Evolutionary conservation across 148 eudicot genomes (phyloP), one percentile per base, ranked within the genome.

Genomic region (Amaranthus hypochondriacus): DNA sequence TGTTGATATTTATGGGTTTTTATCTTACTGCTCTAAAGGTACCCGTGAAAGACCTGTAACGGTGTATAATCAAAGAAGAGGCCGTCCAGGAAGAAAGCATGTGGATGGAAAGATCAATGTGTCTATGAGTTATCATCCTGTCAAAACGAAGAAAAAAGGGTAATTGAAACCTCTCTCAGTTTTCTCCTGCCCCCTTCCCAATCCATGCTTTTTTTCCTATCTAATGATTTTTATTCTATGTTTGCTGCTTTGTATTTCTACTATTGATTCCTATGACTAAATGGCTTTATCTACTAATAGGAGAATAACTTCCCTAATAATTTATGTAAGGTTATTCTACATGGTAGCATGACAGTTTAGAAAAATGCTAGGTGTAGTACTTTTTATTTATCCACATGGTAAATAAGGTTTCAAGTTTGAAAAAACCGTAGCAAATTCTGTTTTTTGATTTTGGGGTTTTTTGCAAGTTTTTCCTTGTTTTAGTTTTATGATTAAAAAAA

Each of bases 121-220:
- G 59, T 56, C 73, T 60, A 53, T 72, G 12, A 80, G 77, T 49
- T 74, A 73, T 14, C 79, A 75, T 42, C 63, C 73, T 59, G 51
- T 4, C 48, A 75, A 76, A 64, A 71, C 58, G 54, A 75, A 61
- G 69, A 66, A 66, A 57, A 80, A 66, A 48, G 76, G 76, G 83
- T 80, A 76, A 46, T 46, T 3, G 14, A 70, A 64, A 11, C 64
- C 51, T 11, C 18, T 48, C 60, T 56, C 44, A 56, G 4, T 59
- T 4, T 28, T 18, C 58, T 15, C 44, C 49, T 43, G 8, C 48
- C 51, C 52, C 5, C 39, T 8, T 4, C 28, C 65, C 42, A 8
- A 46, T 46, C 52, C 52, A 28, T 28, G 39, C 39, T 28, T 28
- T 28, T 28, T 28, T 28, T 28, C 39, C 39, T 28, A 28, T 28